Evolutionary conservation across 176 grass and related monocot genomes (phyloP).

Genomic region (Elymus sibiricus): DNA sequence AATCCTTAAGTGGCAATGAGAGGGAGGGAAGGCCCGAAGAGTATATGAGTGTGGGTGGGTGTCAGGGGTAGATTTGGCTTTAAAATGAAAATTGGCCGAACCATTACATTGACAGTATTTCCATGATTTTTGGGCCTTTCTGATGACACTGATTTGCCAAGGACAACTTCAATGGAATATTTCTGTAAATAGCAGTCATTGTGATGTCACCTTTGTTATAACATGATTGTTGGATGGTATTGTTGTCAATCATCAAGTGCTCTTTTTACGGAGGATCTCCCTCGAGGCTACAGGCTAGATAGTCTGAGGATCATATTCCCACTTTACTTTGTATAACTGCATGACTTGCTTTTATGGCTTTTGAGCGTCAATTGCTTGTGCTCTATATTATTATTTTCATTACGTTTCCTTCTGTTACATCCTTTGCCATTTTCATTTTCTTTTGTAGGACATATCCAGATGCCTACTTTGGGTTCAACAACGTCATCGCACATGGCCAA

Average conservation of each 20-base stretch:
- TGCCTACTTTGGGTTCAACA: slow-evolving; percentile 91
- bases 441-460: slow-evolving; percentile 89
- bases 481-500: slow-evolving; percentile 74
- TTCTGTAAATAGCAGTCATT: background rate
- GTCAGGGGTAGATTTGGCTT: background rate
- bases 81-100: background rate
- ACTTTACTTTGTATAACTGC: background rate
- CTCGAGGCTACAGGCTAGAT: background rate
- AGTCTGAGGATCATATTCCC: background rate
- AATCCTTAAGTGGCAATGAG: background rate
- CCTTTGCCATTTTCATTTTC: slow-evolving; percentile 18
- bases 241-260: background rate
- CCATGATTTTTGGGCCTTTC: background rate
- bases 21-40: background rate
- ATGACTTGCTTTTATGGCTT: background rate
- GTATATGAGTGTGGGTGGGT: background rate
- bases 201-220: background rate
- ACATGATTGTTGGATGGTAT: background rate
- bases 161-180: background rate
- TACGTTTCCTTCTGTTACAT: background rate
- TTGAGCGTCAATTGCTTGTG: background rate
- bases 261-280: background rate
- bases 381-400: background rate
- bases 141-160: background rate
- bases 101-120: background rate